These are phyloP conservation scores for Phragmites australis DNA, from an alignment of 176 grass and related monocot species.

Conservation along the genomic window DNA sequence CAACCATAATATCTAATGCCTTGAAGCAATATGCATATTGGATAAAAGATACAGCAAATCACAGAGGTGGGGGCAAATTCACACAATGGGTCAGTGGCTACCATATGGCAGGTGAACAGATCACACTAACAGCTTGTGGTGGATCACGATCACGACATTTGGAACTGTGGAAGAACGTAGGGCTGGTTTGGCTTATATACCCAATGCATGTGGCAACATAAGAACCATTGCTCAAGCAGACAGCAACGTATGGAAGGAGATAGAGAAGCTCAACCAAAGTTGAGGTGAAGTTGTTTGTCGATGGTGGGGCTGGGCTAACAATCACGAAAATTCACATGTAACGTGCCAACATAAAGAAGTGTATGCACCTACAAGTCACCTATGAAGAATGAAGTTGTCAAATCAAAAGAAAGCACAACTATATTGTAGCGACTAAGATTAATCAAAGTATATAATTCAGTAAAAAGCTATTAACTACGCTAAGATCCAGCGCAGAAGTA, in stretches of 20 bases:
- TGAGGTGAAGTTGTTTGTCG: background rate
- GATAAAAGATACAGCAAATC: slow-evolving; percentile 8
- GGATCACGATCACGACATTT: background rate
- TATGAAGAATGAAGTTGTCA: slow-evolving; percentile 6
- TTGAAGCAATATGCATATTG: background rate
- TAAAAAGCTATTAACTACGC: background rate
- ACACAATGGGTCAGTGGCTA: background rate
- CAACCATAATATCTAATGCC: slow-evolving; percentile 13
- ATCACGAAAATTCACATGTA: slow-evolving; percentile 10
- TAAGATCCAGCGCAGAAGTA: background rate
- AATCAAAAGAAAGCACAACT: slow-evolving; percentile 1
- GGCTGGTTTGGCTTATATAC: background rate
- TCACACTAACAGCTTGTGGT: slow-evolving; percentile 13
- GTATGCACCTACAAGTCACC: background rate
- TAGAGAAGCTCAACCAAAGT: slow-evolving; percentile 2
- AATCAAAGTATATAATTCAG: background rate
- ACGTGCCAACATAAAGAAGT: slow-evolving; percentile 8
- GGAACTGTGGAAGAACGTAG: slow-evolving; percentile 8
- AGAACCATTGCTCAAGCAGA: slow-evolving; percentile 28
- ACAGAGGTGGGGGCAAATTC: background rate
- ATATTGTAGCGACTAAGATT: background rate
- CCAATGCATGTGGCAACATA: slow-evolving; percentile 18
- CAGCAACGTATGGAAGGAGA: slow-evolving; percentile 8
- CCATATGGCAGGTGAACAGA: background rate
- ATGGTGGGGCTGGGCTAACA: background rate